Evolutionary conservation across 192 early-diverging fungal species (phyloP).

Genomic region (Linderina pennispora): DNA sequence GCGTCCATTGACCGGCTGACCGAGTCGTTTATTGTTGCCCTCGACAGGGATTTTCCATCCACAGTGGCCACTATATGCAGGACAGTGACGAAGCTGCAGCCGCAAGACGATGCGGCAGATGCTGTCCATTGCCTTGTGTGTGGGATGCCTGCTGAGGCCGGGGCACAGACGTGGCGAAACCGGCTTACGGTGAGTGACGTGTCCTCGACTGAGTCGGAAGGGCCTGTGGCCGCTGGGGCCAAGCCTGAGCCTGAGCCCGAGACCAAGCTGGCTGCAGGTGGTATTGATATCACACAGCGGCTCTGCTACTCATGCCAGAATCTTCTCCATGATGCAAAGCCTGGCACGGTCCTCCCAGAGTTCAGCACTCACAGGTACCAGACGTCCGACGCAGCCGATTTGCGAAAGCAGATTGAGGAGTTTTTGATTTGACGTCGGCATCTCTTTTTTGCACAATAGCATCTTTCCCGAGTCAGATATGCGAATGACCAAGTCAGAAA

Average conservation of each 20-base stretch:
- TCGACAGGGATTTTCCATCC: slow-evolving; percentile 78
- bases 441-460: no score
- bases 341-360: slow-evolving; percentile 20
- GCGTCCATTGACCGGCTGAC: slow-evolving; percentile 40
- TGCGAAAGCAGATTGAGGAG: slow-evolving; percentile 57
- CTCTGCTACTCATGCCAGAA: slow-evolving; percentile 40
- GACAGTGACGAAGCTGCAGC: slow-evolving; percentile 71
- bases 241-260: not conserved
- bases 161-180: slow-evolving; percentile 24
- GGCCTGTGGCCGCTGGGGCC: not conserved
- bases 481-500: no score
- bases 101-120: slow-evolving; percentile 40
- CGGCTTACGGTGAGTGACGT: slow-evolving; percentile 25
- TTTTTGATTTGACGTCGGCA: no score
- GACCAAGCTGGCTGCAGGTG: not conserved
- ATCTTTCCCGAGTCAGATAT: no score
- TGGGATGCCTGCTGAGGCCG: slow-evolving; percentile 55
- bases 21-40: slow-evolving; percentile 62
- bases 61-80: slow-evolving; percentile 78
- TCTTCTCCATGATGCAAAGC: slow-evolving; percentile 15
- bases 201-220: no score
- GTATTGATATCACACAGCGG: slow-evolving; percentile 8
- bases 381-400: slow-evolving; percentile 1
- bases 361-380: slow-evolving; percentile 5
- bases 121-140: slow-evolving; percentile 45